A percentile compares a stretch with the other conserved stretches of the same genome.
phyloP scores from a whole-genome alignment of 768 basidiomycete genomes.

The Calvatia gigantea region DNA sequence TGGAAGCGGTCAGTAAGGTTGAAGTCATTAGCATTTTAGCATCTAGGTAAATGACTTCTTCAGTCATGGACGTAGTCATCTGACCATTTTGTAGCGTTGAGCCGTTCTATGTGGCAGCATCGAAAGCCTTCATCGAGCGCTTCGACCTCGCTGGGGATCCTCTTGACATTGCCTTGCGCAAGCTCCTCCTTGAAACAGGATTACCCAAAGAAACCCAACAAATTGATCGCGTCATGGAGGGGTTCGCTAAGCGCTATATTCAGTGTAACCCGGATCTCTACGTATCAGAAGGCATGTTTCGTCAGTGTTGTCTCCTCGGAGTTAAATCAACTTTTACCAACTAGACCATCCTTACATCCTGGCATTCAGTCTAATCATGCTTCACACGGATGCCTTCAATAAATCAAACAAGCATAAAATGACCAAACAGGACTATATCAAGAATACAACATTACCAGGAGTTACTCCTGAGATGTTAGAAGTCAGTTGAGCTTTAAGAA shows the following conservation, averaged over 20 bases:
- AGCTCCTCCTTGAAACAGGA: conserved; percentile 85
- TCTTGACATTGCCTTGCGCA: conserved; percentile 88
- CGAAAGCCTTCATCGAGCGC: conserved; percentile 65
- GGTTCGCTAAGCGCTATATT: conserved; percentile 83
- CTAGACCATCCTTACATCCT: conserved; percentile 93
- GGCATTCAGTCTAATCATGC: conserved; percentile 97
- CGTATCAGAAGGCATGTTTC: conserved; percentile 59
- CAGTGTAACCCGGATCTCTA: conserved; percentile 83
- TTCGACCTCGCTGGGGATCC: conserved; percentile 82
- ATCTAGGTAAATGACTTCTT: conserved; percentile 52
- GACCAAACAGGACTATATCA: conserved; percentile 91
- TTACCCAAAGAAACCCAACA: conserved; percentile 97
- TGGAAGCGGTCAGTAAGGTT: conserved; percentile 62
- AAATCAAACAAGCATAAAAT: conserved; percentile 97
- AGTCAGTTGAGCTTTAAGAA: conserved; percentile 42
- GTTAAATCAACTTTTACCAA: background rate
- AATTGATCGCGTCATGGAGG: conserved; percentile 96
- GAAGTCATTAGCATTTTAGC: conserved; percentile 83
- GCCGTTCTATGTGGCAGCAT: conserved; percentile 61
- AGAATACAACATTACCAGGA: conserved; percentile 87
- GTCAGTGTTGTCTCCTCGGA: background rate
- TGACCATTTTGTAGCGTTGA: conserved; percentile 53
- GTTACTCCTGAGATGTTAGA: conserved; percentile 81
- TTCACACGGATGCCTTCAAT: conserved; percentile 98
- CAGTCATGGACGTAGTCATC: background rate